A percentile compares a stretch with the other conserved stretches of the same genome.
Evolutionary conservation across 2,329 filamentous ascomycete species (phyloP).

Genomic region (Ophiostoma pallidulum): DNA sequence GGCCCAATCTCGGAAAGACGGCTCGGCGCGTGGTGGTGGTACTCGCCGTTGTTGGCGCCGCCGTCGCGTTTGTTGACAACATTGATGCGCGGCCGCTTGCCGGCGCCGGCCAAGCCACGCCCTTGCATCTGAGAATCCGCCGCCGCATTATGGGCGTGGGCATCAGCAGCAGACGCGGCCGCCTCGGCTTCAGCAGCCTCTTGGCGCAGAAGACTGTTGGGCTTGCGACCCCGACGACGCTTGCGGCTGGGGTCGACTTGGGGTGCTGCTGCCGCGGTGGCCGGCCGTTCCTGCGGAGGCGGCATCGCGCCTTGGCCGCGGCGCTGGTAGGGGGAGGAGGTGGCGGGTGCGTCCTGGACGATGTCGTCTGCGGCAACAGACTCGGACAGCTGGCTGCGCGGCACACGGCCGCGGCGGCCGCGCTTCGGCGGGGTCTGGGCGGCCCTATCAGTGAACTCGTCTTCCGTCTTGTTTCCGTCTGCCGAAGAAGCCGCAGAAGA

Average conservation of each 20-base stretch:
- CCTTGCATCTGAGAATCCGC: too few relatives aligned
- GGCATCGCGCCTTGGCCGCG: neutral
- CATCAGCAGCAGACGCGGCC: neutral
- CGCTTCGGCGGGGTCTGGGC: conserved; percentile 6
- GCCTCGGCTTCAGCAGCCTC: conserved; percentile 5
- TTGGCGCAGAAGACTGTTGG: conserved; percentile 5
- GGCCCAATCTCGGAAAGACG: conserved; percentile 35
- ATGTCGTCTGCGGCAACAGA: conserved; percentile 13
- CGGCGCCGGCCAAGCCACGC: too few relatives aligned
- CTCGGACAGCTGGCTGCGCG: conserved; percentile 16
- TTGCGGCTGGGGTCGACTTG: conserved; percentile 1
- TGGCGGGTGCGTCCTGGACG: neutral
- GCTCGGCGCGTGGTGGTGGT: too few relatives aligned
- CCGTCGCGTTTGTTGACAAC: conserved; percentile 10
- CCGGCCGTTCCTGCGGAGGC: conserved; percentile 1
- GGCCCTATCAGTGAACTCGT: neutral
- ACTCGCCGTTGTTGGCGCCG: too few relatives aligned
- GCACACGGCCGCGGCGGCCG: conserved; percentile 12
- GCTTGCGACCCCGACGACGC: conserved; percentile 12
- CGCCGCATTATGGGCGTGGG: neutral
- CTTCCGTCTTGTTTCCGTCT: neutral
- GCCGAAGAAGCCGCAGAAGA: neutral
- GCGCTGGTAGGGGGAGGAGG: neutral
- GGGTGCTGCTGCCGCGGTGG: conserved; percentile 1
- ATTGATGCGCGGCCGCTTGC: conserved; percentile 18